A percentile compares a stretch with the other conserved stretches of the same genome.
Evolutionary conservation across 257 asterid species (phyloP).

Genomic region (Ocimum tenuiflorum): DNA sequence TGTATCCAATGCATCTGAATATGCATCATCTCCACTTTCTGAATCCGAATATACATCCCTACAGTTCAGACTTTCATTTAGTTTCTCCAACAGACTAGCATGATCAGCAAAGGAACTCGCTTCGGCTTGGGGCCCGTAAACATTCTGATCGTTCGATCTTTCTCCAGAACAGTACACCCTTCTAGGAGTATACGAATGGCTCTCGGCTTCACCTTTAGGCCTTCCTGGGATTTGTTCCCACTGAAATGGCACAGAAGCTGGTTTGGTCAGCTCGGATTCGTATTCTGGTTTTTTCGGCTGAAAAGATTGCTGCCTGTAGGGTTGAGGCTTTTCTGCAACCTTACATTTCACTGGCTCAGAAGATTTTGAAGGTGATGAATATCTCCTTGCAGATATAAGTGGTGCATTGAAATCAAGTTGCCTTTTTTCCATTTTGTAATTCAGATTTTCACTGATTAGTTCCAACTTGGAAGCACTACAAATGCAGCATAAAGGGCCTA

Average conservation of each 20-base stretch:
- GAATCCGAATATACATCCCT: constrained; percentile 51
- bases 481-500: neutral
- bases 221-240: constrained; percentile 89
- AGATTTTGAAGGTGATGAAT: constrained; percentile 37
- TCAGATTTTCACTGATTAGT: neutral
- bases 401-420: constrained; percentile 80
- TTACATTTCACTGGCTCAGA: constrained; percentile 40
- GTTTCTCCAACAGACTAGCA: constrained; percentile 62
- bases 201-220: constrained; percentile 43
- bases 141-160: constrained; percentile 36
- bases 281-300: constrained; percentile 31
- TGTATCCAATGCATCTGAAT: constrained; percentile 52
- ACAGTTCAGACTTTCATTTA: constrained; percentile 51
- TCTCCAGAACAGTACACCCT: constrained; percentile 47
- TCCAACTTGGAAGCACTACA: neutral
- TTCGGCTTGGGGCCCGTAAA: constrained; percentile 38
- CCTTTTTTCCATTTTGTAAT: constrained; percentile 56
- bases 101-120: constrained; percentile 48
- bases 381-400: constrained; percentile 63
- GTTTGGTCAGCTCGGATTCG: constrained; percentile 56
- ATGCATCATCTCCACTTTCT: constrained; percentile 44
- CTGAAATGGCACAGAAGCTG: constrained; percentile 72
- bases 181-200: constrained; percentile 29
- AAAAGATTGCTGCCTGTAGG: constrained; percentile 43
- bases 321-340: constrained; percentile 22